Evolutionary conservation across 2,329 filamentous ascomycete species (phyloP), one percentile per base, ranked within the genome.

Genomic region (Penicillium olsonii): DNA sequence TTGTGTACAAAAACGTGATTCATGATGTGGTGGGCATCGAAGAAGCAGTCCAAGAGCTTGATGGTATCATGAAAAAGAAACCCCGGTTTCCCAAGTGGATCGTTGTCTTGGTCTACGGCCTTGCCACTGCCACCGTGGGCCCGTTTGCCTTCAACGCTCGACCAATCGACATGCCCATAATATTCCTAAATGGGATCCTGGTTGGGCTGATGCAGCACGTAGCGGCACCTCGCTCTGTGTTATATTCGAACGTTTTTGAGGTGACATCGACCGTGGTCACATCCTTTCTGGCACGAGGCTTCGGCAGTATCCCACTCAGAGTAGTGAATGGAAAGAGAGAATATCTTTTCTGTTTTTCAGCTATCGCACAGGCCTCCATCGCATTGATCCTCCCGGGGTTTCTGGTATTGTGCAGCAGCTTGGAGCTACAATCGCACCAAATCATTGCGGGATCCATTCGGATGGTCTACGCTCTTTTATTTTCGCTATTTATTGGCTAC

Each of bases 131-230:
- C 0, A 82, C 78, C 3, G 88, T 92, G 1, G 88, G 87, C 0
- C 88, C 88, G 0, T 92, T 92, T 60, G 88, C 87, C 7, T 94
- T 92, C 62, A 77, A 84, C 48, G 87, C 87, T 4, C 81, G 88
- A 4, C 81, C 85, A 29, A 87, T 92, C 63, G 90, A 95, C 64
- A 74, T 94, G 52, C 88, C 88, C 0, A 80, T 92, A 17, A 84
- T 85, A 26, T 92, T 92, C 64, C 46, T 89, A 0, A 78, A 94
- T 2, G 89, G 90, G 1, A 83, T 82, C 57, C 74, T 91, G 20
- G 78, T 94, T 1, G 89, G 88, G 1, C 71, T 84, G 40, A 76
- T 94, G 51, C 88, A 92, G 63, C 80, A 92, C n/a, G 79, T 89
- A 22, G 75, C 90, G 5, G 85, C 88, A 0, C 87, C 89, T 0